Percentiles rank a stretch among this genome's conserved stretches.
phyloP scores from a whole-genome alignment of 2,329 filamentous ascomycete species.

The Bisporella sp. region DNA sequence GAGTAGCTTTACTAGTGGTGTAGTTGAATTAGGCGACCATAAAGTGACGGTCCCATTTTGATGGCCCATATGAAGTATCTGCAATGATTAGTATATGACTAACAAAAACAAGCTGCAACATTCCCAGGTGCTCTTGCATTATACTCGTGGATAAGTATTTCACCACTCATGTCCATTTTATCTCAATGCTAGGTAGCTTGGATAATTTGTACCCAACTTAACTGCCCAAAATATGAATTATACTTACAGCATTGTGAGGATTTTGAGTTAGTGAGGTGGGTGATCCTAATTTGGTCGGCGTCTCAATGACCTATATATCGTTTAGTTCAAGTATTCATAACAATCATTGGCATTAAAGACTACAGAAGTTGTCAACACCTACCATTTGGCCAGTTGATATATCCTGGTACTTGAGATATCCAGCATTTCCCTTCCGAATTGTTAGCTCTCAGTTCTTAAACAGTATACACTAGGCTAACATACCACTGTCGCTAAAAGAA shows the following conservation, averaged over 20 bases:
- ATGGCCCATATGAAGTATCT: constrained; percentile 80
- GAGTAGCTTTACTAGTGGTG: constrained; percentile 83
- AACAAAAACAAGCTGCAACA: too few species aligned
- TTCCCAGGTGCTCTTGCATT: too few species aligned
- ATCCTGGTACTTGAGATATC: constrained; percentile 89
- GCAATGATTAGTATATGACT: neutral
- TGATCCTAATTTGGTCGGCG: constrained; percentile 76
- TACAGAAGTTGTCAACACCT: neutral
- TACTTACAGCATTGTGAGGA: constrained; percentile 64
- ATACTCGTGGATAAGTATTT: too few species aligned
- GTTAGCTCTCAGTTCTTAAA: constrained; percentile 9
- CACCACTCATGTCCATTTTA: too few species aligned
- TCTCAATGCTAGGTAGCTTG: too few species aligned
- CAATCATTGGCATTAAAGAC: too few species aligned
- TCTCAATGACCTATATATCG: constrained; percentile 53
- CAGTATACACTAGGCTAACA: constrained; percentile 28
- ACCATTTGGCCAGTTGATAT: constrained; percentile 82
- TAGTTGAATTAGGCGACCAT: constrained; percentile 88
- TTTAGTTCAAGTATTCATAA: too few species aligned
- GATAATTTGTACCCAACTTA: neutral
- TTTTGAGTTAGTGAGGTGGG: constrained; percentile 84
- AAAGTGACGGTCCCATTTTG: constrained; percentile 92
- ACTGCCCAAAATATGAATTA: neutral
- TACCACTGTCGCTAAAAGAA: constrained; percentile 79
- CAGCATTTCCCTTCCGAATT: constrained; percentile 58